Percentiles rank a stretch among this genome's conserved stretches.
Conservation (phyloP, 1,139 yeast genomes). For the Candida mesenterica region DNA sequence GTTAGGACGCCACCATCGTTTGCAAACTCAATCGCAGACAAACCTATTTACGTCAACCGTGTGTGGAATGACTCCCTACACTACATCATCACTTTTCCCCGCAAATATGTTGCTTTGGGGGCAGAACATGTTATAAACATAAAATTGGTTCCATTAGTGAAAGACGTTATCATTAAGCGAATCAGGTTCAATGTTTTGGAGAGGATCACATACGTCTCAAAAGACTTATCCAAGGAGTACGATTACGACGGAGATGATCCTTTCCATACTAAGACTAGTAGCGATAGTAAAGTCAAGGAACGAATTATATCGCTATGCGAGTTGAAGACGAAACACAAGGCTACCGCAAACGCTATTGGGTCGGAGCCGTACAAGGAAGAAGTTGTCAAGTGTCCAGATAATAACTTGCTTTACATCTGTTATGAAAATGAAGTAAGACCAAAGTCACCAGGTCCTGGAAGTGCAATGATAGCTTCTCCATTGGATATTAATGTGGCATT, state of each 20-base stretch:
- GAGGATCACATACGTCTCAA: slow-evolving; percentile 62
- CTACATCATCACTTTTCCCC: slow-evolving; percentile 75
- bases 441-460: slow-evolving; percentile 8
- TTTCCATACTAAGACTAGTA: slow-evolving; percentile 3
- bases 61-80: slow-evolving; percentile 80
- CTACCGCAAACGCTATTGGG: slow-evolving; percentile 25
- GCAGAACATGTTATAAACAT: slow-evolving; percentile 60
- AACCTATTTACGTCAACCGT: slow-evolving; percentile 79
- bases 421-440: slow-evolving; percentile 32
- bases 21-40: slow-evolving; percentile 70
- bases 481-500: slow-evolving; percentile 46
- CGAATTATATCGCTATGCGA: slow-evolving; percentile 60
- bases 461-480: slow-evolving; percentile 42
- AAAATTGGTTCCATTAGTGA: slow-evolving; percentile 70
- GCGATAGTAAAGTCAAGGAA: slow-evolving; percentile 42
- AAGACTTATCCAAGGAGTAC: slow-evolving; percentile 51
- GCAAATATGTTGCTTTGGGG: slow-evolving; percentile 71
- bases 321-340: slow-evolving; percentile 53
- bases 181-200: slow-evolving; percentile 73
- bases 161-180: slow-evolving; percentile 66
- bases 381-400: slow-evolving; percentile 56
- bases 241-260: slow-evolving; percentile 54
- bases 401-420: slow-evolving; percentile 59
- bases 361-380: slow-evolving; percentile 60
- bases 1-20: slow-evolving; percentile 81